Percentiles rank a stretch among this genome's conserved stretches.
These are phyloP conservation scores for Ulmus americana DNA, from an alignment of 331 rosid species.

Conservation along the genomic window DNA sequence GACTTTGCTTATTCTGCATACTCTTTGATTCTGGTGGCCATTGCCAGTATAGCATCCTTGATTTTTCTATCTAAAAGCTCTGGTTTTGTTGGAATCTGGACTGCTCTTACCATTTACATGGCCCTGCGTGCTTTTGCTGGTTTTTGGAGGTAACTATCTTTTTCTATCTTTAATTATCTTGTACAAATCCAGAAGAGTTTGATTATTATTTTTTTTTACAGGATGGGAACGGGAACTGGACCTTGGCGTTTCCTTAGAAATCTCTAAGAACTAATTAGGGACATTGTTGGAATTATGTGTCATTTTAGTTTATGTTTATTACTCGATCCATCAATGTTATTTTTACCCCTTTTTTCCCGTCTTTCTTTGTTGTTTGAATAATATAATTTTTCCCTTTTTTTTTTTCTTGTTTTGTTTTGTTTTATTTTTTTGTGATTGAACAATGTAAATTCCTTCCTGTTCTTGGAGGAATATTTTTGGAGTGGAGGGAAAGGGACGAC, in stretches of 20 bases:
- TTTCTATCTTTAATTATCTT: not conserved
- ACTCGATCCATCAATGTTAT: no score
- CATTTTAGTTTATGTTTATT: no score
- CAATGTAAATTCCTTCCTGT: no score
- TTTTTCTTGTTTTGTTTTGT: no score
- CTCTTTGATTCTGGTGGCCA: conserved; percentile 72
- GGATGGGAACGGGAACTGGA: conserved; percentile 97
- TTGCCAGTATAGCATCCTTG: conserved; percentile 55
- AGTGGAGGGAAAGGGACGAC: no score
- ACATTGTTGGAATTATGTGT: no score
- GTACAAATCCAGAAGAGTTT: not conserved
- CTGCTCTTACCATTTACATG: conserved; percentile 81
- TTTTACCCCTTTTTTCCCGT: no score
- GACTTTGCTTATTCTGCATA: conserved; percentile 89
- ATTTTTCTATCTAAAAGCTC: conserved; percentile 49
- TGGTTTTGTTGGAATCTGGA: conserved; percentile 87
- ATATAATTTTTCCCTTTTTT: no score
- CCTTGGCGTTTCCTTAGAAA: conserved; percentile 81
- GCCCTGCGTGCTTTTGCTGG: conserved; percentile 73
- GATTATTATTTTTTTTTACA: conserved; percentile 25
- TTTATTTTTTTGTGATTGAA: no score
- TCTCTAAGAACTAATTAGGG: not conserved
- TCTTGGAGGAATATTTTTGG: no score
- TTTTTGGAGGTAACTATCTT: conserved; percentile 60
- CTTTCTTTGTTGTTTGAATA: no score